Conservation (phyloP, 192 early-diverging fungal genomes). For the Podochytrium sp. region DNA sequence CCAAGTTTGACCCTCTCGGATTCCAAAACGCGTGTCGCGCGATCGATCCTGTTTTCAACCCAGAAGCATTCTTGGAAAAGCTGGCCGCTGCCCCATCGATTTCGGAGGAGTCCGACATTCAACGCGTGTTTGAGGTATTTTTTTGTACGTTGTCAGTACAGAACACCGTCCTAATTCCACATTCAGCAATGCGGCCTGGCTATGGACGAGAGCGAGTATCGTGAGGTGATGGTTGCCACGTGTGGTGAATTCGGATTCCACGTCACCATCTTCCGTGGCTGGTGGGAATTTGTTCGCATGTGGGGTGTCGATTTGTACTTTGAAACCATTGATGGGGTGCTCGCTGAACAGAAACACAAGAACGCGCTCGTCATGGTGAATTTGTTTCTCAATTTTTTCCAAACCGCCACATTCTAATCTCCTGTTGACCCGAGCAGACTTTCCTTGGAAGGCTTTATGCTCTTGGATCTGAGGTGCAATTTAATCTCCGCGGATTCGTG, state of each 20-base stretch:
- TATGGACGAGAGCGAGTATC: constrained; percentile 15
- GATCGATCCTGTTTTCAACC: constrained; percentile 28
- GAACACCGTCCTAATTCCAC: not conserved
- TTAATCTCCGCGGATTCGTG: constrained; percentile 31
- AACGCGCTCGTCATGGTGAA: constrained; percentile 28
- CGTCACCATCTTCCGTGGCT: constrained; percentile 8
- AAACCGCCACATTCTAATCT: constrained; percentile 3
- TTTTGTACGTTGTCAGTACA: too few relatives aligned
- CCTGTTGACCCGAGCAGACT: not conserved
- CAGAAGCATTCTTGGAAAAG: constrained; percentile 23
- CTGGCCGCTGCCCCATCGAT: not conserved
- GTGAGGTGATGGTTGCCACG: not conserved
- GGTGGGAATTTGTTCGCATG: constrained; percentile 27
- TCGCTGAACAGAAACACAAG: constrained; percentile 10
- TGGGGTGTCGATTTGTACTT: constrained; percentile 23
- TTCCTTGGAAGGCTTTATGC: constrained; percentile 28
- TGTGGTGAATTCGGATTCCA: constrained; percentile 10
- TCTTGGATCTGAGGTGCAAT: constrained; percentile 26
- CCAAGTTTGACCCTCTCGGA: constrained; percentile 22
- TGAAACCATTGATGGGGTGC: constrained; percentile 11
- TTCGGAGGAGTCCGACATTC: not conserved
- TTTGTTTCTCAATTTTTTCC: not conserved
- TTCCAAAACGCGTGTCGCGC: constrained; percentile 24
- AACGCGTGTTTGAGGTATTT: not conserved
- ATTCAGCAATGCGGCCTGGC: constrained; percentile 18